Base-by-base conservation (phyloP, 2,329 filamentous ascomycete species). In the Beauveria scarabaeidicola region DNA sequence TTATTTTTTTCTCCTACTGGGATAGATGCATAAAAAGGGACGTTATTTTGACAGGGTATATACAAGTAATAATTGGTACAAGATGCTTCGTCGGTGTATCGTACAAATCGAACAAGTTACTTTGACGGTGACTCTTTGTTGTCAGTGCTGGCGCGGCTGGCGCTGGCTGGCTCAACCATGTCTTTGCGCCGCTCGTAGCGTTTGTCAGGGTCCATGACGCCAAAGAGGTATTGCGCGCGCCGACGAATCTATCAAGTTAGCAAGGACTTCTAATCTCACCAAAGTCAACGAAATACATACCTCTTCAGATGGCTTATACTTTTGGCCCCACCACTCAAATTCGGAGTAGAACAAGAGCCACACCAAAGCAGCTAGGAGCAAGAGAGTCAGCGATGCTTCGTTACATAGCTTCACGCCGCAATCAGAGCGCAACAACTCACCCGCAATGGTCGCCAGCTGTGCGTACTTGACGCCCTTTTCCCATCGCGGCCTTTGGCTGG, bases 381-480 rank as follows among this genome's bases (percentile, higher is more conserved):
- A 29, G 5, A 48, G 8, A 29, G 52, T 68, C 56, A 66, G 62
- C 41, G 13, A 27, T 57, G 44, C 7, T 25, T 9, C 27, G 5
- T 5, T 23, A 4, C 19, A 44, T 36, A 13, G 13, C 32, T 40
- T 6, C 48, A 7, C 40, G 38, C 25, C 29, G 13, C n/a, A 23
- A 23, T 48, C 32, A 19, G 23, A 29, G 23, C 25, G 38, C 32
- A 40, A 40, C 38, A 17, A 74, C 81, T 61, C 67, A 86, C 84
- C 81, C 55, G 80, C 75, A 50, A 86, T 78, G 43, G 77, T 81
- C 25, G 74, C 73, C 11, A 85, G 81, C 72, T 91, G 88, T 53
- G 80, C 79, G 63, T 91, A 74, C 72, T 84, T 84, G 59, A 87
- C 76, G 62, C 75, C 78, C 70, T 86, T 89, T 46, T 81, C 79